Evolutionary conservation across 2,329 filamentous ascomycete species (phyloP), one percentile per base, ranked within the genome.

Genomic region (Aspergillus sp.): DNA sequence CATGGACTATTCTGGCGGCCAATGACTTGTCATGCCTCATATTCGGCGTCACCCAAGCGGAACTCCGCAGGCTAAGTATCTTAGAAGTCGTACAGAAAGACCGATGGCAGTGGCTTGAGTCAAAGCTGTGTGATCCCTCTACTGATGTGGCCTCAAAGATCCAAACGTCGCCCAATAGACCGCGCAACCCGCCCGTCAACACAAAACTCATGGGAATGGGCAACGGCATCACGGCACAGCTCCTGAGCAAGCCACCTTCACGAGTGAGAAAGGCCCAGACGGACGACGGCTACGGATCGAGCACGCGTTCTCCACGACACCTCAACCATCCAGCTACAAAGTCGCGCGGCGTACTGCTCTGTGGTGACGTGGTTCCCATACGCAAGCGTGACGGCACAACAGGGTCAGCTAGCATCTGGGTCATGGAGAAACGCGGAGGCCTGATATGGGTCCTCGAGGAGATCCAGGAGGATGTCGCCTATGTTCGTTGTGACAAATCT

Each of bases 391-490:
- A 99, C 64, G 94, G 94, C 3, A 83, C 87, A 10, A 93, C 87
- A 4, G 94, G 94, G 2, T 92, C 94, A 52, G 94, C 94, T 35
- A 97, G 92, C 72, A 76, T 99, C 36, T 99, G 94, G 94, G 94
- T 99, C 3, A 99, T 99, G 76, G 94, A 99, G 72, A 99, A 99
- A 73, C 84, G 87, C 45, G 86, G 90, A 48, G 92, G 93, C 9
- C 75, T 99, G 54, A 97, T 99, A 54, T 99, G 94, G 94, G 94
- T 99, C 8, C 75, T 99, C 2, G 94, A 99, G 70, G 94, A 99
- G 73, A 97, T 99, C 55, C 90, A 93, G 50, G 94, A 99, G 72
- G 92, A 99, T 68, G 86, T 94, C 36, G 91, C 89, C 3, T 82
- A 84, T 55, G 73, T 99, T 41, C 81, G 79, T 10, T 80, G 95